Conservation (phyloP, 441 rosid species). For the Populus hybrid region DNA sequence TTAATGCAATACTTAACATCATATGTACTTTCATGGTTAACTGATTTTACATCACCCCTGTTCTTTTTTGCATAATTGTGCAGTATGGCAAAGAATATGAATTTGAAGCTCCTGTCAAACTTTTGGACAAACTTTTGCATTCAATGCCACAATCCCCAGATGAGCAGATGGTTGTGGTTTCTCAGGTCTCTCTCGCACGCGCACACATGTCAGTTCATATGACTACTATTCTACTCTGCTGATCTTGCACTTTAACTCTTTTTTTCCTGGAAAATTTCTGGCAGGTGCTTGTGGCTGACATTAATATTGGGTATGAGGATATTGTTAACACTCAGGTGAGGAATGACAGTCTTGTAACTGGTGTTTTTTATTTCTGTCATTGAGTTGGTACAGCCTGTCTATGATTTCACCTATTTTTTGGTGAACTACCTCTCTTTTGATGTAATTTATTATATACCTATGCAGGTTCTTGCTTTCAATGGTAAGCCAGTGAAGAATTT, state of each 20-base stretch:
- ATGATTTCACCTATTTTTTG: background rate
- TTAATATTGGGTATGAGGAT: conserved; percentile 89
- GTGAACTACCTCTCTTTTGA: background rate
- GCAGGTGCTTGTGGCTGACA: conserved; percentile 96
- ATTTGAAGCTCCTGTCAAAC: conserved; percentile 89
- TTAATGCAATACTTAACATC: background rate
- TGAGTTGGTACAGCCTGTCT: background rate
- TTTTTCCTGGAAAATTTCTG: conserved; percentile 11
- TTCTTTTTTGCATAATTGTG: conserved; percentile 14
- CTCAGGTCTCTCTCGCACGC: conserved; percentile 52
- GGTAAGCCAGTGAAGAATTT: conserved; percentile 84
- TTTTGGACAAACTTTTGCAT: conserved; percentile 81
- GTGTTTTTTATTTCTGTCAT: background rate
- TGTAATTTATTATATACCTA: background rate
- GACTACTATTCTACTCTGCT: background rate
- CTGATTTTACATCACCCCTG: background rate
- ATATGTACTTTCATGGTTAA: background rate
- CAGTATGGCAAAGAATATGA: conserved; percentile 97
- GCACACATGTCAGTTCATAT: background rate
- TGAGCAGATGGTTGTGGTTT: conserved; percentile 90
- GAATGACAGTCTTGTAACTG: background rate
- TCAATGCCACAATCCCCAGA: conserved; percentile 80
- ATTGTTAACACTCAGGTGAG: conserved; percentile 92
- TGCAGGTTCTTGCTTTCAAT: conserved; percentile 79
- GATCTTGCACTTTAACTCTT: background rate